These are phyloP conservation scores for Rhipidocladum racemiflorum DNA, from an alignment of 176 grass and related monocot species.

Conservation along the genomic window DNA sequence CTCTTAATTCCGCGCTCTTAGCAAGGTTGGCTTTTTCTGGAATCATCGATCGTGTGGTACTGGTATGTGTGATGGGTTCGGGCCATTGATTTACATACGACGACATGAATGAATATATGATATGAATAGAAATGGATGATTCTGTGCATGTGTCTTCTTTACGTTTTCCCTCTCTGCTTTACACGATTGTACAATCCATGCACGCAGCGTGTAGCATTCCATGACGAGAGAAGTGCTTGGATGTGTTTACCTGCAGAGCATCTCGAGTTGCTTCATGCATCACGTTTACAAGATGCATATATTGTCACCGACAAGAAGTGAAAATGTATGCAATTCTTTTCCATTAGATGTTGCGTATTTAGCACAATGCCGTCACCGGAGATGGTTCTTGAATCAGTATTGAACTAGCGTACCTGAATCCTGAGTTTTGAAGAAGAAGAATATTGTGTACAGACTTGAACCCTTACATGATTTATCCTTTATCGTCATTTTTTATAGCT, in stretches of 20 bases:
- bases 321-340: neutral
- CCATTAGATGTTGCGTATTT: neutral
- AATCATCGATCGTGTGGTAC: neutral
- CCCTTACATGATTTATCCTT: neutral
- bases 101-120: neutral
- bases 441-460: neutral
- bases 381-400: neutral
- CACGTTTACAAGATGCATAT: neutral
- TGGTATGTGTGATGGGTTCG: neutral
- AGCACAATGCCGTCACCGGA: neutral
- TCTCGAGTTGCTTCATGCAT: neutral
- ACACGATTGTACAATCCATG: neutral
- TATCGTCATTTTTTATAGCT: neutral
- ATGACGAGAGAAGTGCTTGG: neutral
- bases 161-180: too few relatives aligned
- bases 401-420: neutral
- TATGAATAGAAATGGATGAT: neutral
- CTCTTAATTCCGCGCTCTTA: conserved; percentile 34
- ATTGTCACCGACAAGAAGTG: neutral
- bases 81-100: neutral
- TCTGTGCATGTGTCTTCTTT: neutral
- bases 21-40: neutral
- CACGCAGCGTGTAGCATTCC: neutral
- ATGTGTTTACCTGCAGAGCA: neutral
- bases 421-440: too few relatives aligned